Conservation (phyloP, 345 rosid species). For the Populus deltoides region DNA sequence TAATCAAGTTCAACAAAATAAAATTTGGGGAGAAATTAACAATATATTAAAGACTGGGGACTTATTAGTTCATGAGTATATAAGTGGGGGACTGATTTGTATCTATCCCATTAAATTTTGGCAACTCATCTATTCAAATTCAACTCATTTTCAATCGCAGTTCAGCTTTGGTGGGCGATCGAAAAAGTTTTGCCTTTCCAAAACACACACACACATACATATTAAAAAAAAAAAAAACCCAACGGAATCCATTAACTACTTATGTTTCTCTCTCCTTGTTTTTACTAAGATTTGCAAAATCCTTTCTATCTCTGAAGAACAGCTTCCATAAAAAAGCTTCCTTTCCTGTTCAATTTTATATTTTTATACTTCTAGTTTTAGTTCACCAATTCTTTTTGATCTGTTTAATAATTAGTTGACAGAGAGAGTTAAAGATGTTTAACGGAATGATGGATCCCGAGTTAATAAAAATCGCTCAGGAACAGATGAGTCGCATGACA, state of each 20-base stretch:
- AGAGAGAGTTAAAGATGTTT: constrained; percentile 35
- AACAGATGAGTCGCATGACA: constrained; percentile 94
- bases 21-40: not conserved
- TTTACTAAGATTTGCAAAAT: not conserved
- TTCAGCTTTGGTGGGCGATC: not conserved
- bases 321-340: not conserved
- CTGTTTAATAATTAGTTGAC: not conserved
- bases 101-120: not conserved
- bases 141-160: not conserved
- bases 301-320: not conserved
- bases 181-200: not conserved
- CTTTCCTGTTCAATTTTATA: not conserved
- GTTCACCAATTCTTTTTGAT: not conserved
- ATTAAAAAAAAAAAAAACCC: too few species aligned
- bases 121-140: not conserved
- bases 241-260: too few species aligned
- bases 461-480: constrained; percentile 80
- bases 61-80: not conserved
- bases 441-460: constrained; percentile 97
- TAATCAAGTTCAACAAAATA: not conserved
- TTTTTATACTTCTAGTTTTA: not conserved
- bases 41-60: not conserved
- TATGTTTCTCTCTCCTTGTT: too few species aligned
- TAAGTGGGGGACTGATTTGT: not conserved
- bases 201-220: not conserved